Conservation (phyloP, 495 filamentous ascomycete genomes). For the Pseudevernia furfuracea region DNA sequence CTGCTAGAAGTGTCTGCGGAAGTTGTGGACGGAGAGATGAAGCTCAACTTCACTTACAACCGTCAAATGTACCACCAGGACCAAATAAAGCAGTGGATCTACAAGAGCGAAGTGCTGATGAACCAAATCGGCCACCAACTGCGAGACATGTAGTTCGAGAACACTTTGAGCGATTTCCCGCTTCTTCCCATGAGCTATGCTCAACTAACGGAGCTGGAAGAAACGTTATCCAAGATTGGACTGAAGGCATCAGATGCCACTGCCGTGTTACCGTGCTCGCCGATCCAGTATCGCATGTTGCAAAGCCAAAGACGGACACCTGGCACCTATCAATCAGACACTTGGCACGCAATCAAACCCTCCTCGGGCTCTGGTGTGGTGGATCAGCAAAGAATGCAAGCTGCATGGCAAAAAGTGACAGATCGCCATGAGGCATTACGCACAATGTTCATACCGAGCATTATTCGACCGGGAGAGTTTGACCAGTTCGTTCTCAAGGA, state of each 20-base stretch:
- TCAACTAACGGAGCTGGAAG: not conserved
- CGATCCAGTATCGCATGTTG: constrained; percentile 2
- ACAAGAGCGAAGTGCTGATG: not conserved
- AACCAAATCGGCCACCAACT: not conserved
- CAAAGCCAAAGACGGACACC: not conserved
- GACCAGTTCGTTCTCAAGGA: not conserved
- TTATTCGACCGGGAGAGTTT: not conserved
- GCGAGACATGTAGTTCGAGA: not conserved
- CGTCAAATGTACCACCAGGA: not conserved
- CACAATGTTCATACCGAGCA: not conserved
- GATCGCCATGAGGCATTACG: not conserved
- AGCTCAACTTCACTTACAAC: not conserved
- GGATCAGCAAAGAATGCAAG: not conserved
- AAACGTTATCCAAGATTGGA: not conserved
- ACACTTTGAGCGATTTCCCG: constrained; percentile 2
- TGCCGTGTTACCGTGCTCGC: not conserved
- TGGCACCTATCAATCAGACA: not conserved
- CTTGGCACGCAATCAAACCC: not conserved
- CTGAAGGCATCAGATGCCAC: not conserved
- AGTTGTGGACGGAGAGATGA: not conserved
- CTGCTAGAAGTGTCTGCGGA: constrained; percentile 1
- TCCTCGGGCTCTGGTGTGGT: not conserved
- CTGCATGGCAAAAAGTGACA: not conserved
- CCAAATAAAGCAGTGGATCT: not conserved
- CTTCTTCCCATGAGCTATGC: not conserved